Conservation (phyloP, 2,329 filamentous ascomycete genomes). For the Coniochaeta sp. region DNA sequence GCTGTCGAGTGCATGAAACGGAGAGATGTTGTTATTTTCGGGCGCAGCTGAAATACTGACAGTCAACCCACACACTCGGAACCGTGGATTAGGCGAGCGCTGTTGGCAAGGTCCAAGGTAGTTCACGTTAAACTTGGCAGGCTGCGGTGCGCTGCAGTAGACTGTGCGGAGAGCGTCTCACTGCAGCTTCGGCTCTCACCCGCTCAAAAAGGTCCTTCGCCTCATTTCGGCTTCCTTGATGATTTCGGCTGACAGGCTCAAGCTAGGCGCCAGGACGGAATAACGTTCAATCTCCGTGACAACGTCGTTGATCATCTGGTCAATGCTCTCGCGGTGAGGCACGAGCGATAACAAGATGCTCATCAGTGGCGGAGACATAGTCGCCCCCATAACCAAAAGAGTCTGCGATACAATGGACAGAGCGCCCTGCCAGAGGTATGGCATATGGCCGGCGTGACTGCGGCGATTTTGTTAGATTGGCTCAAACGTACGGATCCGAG, state of each 20-base stretch:
- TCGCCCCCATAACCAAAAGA: constrained; percentile 76
- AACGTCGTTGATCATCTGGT: constrained; percentile 72
- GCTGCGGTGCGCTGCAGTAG: constrained; percentile 1
- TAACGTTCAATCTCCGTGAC: constrained; percentile 70
- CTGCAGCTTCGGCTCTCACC: constrained; percentile 25
- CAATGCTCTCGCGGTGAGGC: constrained; percentile 53
- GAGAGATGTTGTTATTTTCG: not conserved
- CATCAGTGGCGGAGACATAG: constrained; percentile 68
- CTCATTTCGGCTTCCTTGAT: constrained; percentile 72
- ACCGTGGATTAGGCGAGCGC: not conserved
- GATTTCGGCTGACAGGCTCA: constrained; percentile 71
- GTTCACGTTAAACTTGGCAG: not conserved
- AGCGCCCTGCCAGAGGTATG: constrained; percentile 80
- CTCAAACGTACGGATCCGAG: constrained; percentile 15
- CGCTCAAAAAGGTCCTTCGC: constrained; percentile 54
- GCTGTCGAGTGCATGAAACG: not conserved
- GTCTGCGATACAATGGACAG: constrained; percentile 78
- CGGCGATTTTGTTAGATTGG: constrained; percentile 29
- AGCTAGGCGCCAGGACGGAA: constrained; percentile 67
- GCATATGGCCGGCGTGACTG: constrained; percentile 75
- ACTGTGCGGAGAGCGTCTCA: not conserved
- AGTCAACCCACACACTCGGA: not conserved
- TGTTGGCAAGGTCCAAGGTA: not conserved
- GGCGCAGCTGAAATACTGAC: not conserved
- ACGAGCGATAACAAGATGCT: constrained; percentile 54